Percentiles rank a stretch among this genome's conserved stretches.
phyloP scores from a whole-genome alignment of 2,329 filamentous ascomycete genomes.

The Colletotrichum liaoningense region DNA sequence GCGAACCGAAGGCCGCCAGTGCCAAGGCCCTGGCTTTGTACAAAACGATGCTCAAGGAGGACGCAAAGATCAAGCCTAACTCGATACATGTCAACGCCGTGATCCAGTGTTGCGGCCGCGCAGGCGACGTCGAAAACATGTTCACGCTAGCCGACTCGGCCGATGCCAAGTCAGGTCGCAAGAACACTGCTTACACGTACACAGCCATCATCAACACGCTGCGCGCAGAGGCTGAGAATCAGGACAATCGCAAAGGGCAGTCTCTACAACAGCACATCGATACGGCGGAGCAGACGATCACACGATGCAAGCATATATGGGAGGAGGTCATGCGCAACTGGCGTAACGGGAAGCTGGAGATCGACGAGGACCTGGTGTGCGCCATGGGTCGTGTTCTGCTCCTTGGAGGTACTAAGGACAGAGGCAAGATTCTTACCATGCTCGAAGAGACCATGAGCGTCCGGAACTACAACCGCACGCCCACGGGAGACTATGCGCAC shows the following conservation, averaged over 20 bases:
- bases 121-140: conserved; percentile 81
- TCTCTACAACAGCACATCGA: conserved; percentile 45
- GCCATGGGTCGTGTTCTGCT: conserved; percentile 86
- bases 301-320: conserved; percentile 82
- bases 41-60: conserved; percentile 73
- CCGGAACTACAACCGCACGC: conserved; percentile 59
- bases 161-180: conserved; percentile 66
- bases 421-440: conserved; percentile 78
- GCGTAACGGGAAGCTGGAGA: conserved; percentile 73
- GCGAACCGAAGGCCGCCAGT: conserved; percentile 69
- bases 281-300: conserved; percentile 60
- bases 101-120: conserved; percentile 82
- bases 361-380: conserved; percentile 84
- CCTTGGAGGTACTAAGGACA: conserved; percentile 71
- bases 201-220: conserved; percentile 86
- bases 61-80: conserved; percentile 73
- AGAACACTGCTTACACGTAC: conserved; percentile 79
- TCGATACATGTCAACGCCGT: conserved; percentile 90
- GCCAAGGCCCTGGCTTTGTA: conserved; percentile 80
- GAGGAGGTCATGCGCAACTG: conserved; percentile 81
- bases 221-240: conserved; percentile 56
- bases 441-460: conserved; percentile 87
- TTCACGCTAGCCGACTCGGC: conserved; percentile 82
- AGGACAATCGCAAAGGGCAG: conserved; percentile 42
- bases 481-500: not conserved